Percentiles rank a stretch among this genome's conserved stretches.
phyloP scores from a whole-genome alignment of 1,284 basidiomycete genomes.

The Puccinia novopanici region DNA sequence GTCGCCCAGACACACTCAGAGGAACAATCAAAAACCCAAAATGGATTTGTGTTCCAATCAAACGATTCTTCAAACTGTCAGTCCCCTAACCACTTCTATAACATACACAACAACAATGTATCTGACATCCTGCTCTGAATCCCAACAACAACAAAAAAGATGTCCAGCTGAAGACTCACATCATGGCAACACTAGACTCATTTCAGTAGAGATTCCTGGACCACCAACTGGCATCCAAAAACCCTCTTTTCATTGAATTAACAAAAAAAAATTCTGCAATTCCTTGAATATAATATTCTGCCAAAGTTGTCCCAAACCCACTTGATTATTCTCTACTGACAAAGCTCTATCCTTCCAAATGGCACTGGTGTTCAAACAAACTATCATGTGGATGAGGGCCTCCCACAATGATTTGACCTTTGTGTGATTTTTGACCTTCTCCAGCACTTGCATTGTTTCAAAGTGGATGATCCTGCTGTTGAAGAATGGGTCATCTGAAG shows the following conservation, averaged over 20 bases:
- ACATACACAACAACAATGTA: background rate
- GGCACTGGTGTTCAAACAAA: background rate
- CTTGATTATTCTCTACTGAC: too few species aligned
- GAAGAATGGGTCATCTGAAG: background rate
- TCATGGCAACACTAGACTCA: too few species aligned
- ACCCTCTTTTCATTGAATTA: too few species aligned
- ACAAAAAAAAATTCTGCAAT: too few species aligned
- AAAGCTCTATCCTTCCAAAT: background rate
- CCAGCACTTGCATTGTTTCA: background rate
- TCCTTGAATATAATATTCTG: too few species aligned
- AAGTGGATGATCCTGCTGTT: background rate
- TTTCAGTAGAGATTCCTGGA: too few species aligned
- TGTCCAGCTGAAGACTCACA: too few species aligned
- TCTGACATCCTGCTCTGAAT: background rate
- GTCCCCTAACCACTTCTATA: background rate
- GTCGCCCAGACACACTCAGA: background rate
- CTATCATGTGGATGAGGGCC: background rate
- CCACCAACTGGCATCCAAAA: too few species aligned
- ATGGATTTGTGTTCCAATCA: constrained; percentile 15
- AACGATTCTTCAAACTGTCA: constrained; percentile 21
- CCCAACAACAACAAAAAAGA: too few species aligned
- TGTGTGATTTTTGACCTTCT: background rate
- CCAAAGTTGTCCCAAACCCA: too few species aligned
- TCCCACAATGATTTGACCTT: background rate
- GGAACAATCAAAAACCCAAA: constrained; percentile 11